Evolutionary conservation across 371 early-diverging fungal genomes (phyloP).

Genomic region (Gilbertella persicaria): DNA sequence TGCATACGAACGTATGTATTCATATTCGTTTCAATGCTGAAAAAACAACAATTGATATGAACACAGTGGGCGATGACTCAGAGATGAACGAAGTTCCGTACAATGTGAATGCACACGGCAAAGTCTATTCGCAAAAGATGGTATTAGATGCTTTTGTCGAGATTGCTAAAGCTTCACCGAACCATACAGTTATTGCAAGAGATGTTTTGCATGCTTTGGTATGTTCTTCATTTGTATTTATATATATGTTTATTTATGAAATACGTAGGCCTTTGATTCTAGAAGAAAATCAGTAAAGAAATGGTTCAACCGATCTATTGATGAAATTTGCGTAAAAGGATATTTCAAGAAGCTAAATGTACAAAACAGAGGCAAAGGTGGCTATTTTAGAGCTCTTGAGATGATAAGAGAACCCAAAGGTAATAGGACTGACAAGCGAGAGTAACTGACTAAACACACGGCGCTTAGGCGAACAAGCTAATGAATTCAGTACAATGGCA

Average conservation of each 20-base stretch:
- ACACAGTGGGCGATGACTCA: constrained; percentile 3
- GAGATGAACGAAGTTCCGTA: constrained; percentile 10
- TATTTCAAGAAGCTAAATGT: constrained; percentile 21
- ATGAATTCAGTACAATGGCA: background rate
- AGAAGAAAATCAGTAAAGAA: constrained; percentile 13
- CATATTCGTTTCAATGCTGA: constrained; percentile 25
- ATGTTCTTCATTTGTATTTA: constrained; percentile 1
- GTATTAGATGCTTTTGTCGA: constrained; percentile 19
- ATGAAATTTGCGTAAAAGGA: constrained; percentile 22
- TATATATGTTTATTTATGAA: background rate
- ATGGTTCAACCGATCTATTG: constrained; percentile 40
- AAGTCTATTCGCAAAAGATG: constrained; percentile 9
- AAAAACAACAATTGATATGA: background rate
- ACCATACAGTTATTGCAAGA: constrained; percentile 23
- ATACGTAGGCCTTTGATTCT: constrained; percentile 34
- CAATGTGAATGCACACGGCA: constrained; percentile 34
- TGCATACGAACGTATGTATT: constrained; percentile 38
- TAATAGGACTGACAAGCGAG: constrained; percentile 5
- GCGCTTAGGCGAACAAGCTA: too few species aligned
- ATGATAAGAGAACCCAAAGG: constrained; percentile 13
- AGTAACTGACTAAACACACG: too few species aligned
- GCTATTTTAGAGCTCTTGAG: constrained; percentile 23
- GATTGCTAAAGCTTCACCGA: constrained; percentile 28
- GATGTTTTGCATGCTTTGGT: constrained; percentile 44
- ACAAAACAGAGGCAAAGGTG: constrained; percentile 4